These are phyloP conservation scores for Kondoa malvinella DNA, from an alignment of 768 basidiomycete species.

Conservation along the genomic window DNA sequence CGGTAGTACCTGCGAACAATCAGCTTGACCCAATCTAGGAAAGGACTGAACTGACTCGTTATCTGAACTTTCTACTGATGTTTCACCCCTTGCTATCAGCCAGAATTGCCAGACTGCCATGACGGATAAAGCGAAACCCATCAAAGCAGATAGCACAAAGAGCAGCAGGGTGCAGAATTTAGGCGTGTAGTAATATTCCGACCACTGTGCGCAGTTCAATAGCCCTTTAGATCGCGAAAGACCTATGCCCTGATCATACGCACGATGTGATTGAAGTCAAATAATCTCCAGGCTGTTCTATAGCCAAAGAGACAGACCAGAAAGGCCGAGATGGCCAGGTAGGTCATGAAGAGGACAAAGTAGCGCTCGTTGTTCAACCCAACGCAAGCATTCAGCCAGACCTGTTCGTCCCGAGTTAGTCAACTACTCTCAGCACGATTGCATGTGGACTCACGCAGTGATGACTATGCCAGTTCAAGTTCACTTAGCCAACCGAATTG, in stretches of 20 bases:
- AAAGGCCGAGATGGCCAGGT: slow-evolving; percentile 56
- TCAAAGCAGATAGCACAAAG: slow-evolving; percentile 57
- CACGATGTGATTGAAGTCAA: slow-evolving; percentile 37
- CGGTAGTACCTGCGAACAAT: slow-evolving; percentile 41
- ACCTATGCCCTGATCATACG: neutral
- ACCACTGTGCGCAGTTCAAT: slow-evolving; percentile 5
- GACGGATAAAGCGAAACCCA: slow-evolving; percentile 54
- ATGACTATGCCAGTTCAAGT: slow-evolving; percentile 11
- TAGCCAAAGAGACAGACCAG: slow-evolving; percentile 52
- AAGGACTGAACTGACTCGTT: slow-evolving; percentile 33
- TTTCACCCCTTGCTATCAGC: slow-evolving; percentile 57
- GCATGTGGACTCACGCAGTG: slow-evolving; percentile 32
- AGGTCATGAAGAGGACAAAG: slow-evolving; percentile 89
- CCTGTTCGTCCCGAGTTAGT: neutral
- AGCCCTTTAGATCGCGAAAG: neutral
- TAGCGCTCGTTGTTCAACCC: slow-evolving; percentile 89
- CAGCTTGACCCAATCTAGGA: neutral
- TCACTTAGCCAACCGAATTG: neutral
- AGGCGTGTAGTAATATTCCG: slow-evolving; percentile 52
- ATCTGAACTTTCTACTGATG: slow-evolving; percentile 78
- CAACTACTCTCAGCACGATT: slow-evolving; percentile 16
- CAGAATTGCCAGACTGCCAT: slow-evolving; percentile 57
- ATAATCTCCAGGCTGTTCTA: slow-evolving; percentile 42
- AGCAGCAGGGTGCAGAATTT: slow-evolving; percentile 51
- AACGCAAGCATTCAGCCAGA: slow-evolving; percentile 42